Conservation (phyloP, 139 green algal species). For the Coelastrella sp. region DNA sequence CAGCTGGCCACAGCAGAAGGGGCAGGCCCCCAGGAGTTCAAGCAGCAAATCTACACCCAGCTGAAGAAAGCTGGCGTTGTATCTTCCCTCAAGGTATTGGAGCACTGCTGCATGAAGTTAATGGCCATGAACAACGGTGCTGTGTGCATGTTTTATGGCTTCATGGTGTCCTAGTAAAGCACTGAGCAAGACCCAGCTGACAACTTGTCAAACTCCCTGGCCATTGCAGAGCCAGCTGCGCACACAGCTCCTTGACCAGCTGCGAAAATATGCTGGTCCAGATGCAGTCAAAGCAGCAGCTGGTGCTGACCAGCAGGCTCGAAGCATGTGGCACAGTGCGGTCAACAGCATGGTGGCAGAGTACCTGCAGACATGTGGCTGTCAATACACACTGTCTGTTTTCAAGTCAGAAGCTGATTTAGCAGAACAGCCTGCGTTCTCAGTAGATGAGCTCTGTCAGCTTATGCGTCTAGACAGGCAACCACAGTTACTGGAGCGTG, state of each 20-base stretch:
- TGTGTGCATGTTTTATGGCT: no score
- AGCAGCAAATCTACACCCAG: slow-evolving; percentile 57
- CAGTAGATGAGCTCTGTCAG: neutral
- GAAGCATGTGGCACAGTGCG: slow-evolving; percentile 51
- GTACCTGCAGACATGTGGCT: slow-evolving; percentile 57
- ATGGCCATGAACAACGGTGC: no score
- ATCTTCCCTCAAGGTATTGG: slow-evolving; percentile 58
- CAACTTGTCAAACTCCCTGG: neutral
- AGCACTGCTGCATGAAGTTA: neutral
- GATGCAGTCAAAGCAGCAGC: slow-evolving; percentile 41
- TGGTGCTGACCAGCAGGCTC: slow-evolving; percentile 45
- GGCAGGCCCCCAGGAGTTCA: slow-evolving; percentile 36
- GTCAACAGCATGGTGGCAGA: slow-evolving; percentile 65
- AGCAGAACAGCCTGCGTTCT: neutral
- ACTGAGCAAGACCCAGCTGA: neutral
- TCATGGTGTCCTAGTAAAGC: no score
- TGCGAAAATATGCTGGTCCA: slow-evolving; percentile 47
- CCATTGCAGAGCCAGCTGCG: slow-evolving; percentile 58
- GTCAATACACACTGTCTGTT: slow-evolving; percentile 68
- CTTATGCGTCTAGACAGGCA: slow-evolving; percentile 41
- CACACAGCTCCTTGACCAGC: slow-evolving; percentile 57
- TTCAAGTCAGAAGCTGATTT: slow-evolving; percentile 47
- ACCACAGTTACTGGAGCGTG: neutral
- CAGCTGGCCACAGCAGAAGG: slow-evolving; percentile 5
- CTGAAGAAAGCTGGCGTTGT: slow-evolving; percentile 58